Percentiles rank a stretch among this genome's conserved stretches.
Conservation (phyloP, 2,329 filamentous ascomycete species). For the Hymenoscyphus albidus region DNA sequence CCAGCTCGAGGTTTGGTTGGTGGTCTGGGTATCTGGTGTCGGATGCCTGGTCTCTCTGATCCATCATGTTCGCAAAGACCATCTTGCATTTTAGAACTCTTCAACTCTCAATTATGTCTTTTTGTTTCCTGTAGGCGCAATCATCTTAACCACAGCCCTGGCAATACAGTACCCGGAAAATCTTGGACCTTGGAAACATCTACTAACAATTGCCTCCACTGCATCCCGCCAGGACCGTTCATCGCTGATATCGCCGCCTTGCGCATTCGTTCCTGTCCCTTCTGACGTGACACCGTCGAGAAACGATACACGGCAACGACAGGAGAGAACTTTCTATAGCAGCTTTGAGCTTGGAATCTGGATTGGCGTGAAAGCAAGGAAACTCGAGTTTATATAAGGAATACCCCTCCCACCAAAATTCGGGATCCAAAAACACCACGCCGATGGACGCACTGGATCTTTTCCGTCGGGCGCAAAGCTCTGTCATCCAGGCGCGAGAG, state of each 20-base stretch:
- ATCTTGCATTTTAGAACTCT: neutral
- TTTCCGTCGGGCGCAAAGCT: constrained; percentile 54
- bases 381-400: constrained; percentile 13
- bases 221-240: neutral
- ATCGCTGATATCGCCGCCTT: neutral
- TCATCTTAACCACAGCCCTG: neutral
- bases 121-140: neutral
- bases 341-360: constrained; percentile 6
- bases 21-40: no score
- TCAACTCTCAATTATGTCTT: neutral
- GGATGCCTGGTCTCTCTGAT: neutral
- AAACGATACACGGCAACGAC: neutral
- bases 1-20: neutral
- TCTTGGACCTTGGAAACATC: neutral
- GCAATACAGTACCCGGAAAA: neutral
- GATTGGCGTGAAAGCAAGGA: constrained; percentile 26
- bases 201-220: neutral
- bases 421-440: constrained; percentile 1
- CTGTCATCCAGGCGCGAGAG: constrained; percentile 35
- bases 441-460: constrained; percentile 58
- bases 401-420: neutral
- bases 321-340: neutral
- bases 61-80: neutral
- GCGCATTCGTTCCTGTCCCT: neutral
- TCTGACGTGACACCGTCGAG: neutral